Evolutionary conservation across 495 filamentous ascomycete genomes (phyloP).

Genomic region (Letharia lupina): DNA sequence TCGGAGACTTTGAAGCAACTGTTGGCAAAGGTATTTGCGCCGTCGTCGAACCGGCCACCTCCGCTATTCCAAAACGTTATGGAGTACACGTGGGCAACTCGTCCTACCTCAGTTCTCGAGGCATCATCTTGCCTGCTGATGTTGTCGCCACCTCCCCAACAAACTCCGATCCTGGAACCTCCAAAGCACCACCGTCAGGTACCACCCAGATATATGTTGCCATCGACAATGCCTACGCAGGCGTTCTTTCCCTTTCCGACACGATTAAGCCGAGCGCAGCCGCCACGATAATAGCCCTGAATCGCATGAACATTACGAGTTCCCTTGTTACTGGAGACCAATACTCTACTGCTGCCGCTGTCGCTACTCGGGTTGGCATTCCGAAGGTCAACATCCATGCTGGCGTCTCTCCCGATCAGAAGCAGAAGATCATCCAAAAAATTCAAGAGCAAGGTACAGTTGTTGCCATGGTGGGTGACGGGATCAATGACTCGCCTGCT

Average conservation of each 20-base stretch:
- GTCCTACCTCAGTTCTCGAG: constrained; percentile 60
- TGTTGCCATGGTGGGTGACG: constrained; percentile 97
- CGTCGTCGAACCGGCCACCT: constrained; percentile 64
- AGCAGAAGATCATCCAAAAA: constrained; percentile 70
- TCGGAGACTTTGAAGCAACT: constrained; percentile 74
- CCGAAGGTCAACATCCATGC: constrained; percentile 64
- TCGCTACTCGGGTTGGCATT: constrained; percentile 80
- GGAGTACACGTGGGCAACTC: constrained; percentile 77
- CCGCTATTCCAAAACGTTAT: constrained; percentile 58
- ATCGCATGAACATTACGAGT: constrained; percentile 72
- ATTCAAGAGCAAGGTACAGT: constrained; percentile 63
- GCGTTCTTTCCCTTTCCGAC: constrained; percentile 75
- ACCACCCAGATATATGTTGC: constrained; percentile 87
- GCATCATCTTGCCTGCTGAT: constrained; percentile 51
- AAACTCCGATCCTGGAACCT: constrained; percentile 29
- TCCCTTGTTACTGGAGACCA: constrained; percentile 95
- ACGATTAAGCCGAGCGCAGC: constrained; percentile 80
- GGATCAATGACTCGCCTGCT: constrained; percentile 97
- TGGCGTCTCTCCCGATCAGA: constrained; percentile 76
- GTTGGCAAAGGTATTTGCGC: constrained; percentile 85
- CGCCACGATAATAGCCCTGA: constrained; percentile 75
- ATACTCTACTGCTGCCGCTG: constrained; percentile 65
- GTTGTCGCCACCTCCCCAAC: constrained; percentile 25
- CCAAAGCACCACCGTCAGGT: constrained; percentile 41
- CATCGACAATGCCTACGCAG: constrained; percentile 71